Base-by-base conservation (phyloP, 352 stramenopile genomes). In the Phytophthora rubi region DNA sequence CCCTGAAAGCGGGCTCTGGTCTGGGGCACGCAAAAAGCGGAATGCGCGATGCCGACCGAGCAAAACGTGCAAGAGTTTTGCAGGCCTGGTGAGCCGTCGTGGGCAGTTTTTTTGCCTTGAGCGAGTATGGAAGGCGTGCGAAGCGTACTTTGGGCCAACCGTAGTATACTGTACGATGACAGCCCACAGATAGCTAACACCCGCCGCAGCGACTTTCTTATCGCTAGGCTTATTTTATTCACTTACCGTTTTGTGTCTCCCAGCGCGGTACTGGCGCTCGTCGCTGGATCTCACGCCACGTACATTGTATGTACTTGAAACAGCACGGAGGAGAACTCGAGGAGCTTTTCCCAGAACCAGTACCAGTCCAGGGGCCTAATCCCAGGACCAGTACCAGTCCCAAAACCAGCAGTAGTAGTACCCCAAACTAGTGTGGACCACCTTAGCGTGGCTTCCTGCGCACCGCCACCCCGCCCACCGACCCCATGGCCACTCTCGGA, bases 401-500 rank as follows among this genome's bases (percentile, higher is more conserved):
- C 23, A 26, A 26, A 26, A 26, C 23, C 23, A 26, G 23, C 23
- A 26, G 23, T 26, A 26, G 23, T 26, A 26, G 23, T 26, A 26
- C 23, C 23, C 23, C 23, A 26, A 26, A 26, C 23, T 26, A 26
- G 23, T 26, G 23, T 26, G 23, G 23, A 2, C 23, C 23, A 26
- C 23, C 23, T 26, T 26, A 26, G 23, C 23, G 23, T 26, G 23
- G 23, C 2, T 26, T 26, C 23, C 23, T 26, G 23, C 23, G 23
- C 1, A 2, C 2, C 23, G 23, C 2, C 1, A 2, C 23, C 2
- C 13, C n/a, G n/a, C 23, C 23, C 23, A 26, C 23, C 23, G 23
- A 26, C 23, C 23, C 23, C 23, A 26, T 26, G 23, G 23, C 23
- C 23, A 61, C 56, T 42, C 44, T 71, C 23, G 85, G 83, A 45